phyloP scores from a whole-genome alignment of 2,329 filamentous ascomycete species.

The Venturia asperata region DNA sequence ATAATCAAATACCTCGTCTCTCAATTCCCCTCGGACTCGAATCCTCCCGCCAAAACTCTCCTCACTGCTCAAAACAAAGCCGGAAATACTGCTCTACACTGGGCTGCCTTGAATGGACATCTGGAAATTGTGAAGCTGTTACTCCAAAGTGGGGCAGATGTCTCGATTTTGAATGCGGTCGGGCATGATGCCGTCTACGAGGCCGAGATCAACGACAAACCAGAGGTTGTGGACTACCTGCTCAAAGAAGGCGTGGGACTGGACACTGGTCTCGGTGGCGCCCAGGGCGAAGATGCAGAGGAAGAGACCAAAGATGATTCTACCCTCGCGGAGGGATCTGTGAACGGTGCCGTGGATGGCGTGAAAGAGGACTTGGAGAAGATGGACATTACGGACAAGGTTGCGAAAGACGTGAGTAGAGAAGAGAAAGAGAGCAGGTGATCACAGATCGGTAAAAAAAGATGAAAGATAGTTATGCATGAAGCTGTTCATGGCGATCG shows the following conservation, averaged over 20 bases:
- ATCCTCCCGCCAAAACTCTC: constrained; percentile 36
- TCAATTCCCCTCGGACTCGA: constrained; percentile 33
- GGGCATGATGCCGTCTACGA: constrained; percentile 59
- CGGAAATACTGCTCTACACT: constrained; percentile 88
- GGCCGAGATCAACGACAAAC: constrained; percentile 44
- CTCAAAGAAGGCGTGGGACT: constrained; percentile 40
- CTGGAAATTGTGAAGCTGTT: constrained; percentile 71
- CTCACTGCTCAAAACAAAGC: constrained; percentile 67
- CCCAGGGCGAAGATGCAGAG: constrained; percentile 27
- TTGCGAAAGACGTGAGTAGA: not conserved
- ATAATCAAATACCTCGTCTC: constrained; percentile 22
- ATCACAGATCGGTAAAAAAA: not conserved
- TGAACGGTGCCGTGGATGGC: constrained; percentile 14
- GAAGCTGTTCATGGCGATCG: not conserved
- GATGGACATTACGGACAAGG: constrained; percentile 1
- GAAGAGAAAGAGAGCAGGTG: not conserved
- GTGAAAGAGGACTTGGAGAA: constrained; percentile 15
- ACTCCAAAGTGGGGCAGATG: constrained; percentile 67
- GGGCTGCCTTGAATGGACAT: constrained; percentile 87
- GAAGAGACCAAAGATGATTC: constrained; percentile 22
- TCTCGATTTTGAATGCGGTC: constrained; percentile 70
- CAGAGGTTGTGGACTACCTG: constrained; percentile 42
- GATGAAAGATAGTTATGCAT: not conserved
- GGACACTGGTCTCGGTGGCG: constrained; percentile 32
- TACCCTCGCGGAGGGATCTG: constrained; percentile 18